phyloP scores from a whole-genome alignment of 2,329 filamentous ascomycete genomes.

The Fusarium staphyleae region DNA sequence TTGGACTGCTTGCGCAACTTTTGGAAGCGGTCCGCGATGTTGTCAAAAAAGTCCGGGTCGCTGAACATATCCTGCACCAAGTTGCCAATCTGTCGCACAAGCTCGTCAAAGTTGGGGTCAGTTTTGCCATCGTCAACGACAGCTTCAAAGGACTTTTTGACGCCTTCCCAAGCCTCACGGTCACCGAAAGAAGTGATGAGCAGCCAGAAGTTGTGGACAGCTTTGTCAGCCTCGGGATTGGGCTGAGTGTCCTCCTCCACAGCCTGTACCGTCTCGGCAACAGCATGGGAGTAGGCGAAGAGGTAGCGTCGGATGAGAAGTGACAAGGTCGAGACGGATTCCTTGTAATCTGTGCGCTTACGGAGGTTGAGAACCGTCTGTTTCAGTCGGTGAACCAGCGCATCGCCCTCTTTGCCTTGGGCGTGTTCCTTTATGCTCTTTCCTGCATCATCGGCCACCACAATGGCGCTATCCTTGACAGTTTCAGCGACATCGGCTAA shows the following conservation, averaged over 20 bases:
- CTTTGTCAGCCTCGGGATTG: conserved; percentile 77
- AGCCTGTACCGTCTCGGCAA: conserved; percentile 69
- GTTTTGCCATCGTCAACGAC: conserved; percentile 77
- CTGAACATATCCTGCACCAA: conserved; percentile 82
- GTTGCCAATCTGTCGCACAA: conserved; percentile 76
- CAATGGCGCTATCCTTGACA: conserved; percentile 60
- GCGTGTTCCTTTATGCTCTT: conserved; percentile 78
- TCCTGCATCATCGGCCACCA: conserved; percentile 65
- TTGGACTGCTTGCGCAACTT: conserved; percentile 62
- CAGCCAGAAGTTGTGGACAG: conserved; percentile 80
- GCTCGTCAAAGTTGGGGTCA: conserved; percentile 82
- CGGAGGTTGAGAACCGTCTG: conserved; percentile 76
- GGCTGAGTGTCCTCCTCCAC: conserved; percentile 74
- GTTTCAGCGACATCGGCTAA: conserved; percentile 61
- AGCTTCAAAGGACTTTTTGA: conserved; percentile 71
- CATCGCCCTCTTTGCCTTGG: conserved; percentile 73
- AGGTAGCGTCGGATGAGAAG: conserved; percentile 81
- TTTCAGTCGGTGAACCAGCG: conserved; percentile 78
- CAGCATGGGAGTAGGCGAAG: conserved; percentile 75
- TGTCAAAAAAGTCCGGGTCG: conserved; percentile 84
- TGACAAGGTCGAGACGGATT: conserved; percentile 82
- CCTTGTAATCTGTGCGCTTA: conserved; percentile 80
- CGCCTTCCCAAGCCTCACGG: conserved; percentile 73
- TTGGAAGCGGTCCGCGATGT: conserved; percentile 65
- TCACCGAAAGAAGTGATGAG: conserved; percentile 84